Evolutionary conservation across 169 alveolate genomes (phyloP), one percentile per base, ranked within the genome.

Genomic region (Amoebophrya sp.): DNA sequence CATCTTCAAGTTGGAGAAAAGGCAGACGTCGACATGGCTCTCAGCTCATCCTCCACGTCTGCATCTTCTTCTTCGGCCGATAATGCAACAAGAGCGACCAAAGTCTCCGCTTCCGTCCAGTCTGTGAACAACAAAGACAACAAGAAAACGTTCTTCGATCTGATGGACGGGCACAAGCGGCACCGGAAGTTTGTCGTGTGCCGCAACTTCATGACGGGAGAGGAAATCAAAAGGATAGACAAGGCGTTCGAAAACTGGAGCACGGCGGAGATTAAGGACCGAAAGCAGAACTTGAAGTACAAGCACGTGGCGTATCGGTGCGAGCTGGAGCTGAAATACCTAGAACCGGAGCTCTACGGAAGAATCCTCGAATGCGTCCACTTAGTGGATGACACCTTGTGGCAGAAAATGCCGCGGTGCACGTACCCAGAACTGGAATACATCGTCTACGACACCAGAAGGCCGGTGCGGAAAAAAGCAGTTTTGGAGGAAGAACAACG

Each of bases 351-450:
- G 41, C 77, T 89, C 38, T 89, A 89, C 77, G 40, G 39, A 33
- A 23, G 55, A 77, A 25, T 89, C 1, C 7, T 66, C 83, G 83
- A 66, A 25, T 66, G 83, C 32, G 83, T 66, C 83, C 83, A 66
- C 35, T 25, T 66, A 7, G 83, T 66, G 83, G 83, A 66, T 25
- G 83, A 66, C 35, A 25, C 1, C 32, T n/a, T 66, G 29, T 66
- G 83, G 83, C 83, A n/a, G 32, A 66, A 66, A 25, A 66, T 66
- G 83, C 83, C 83, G 7, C 29, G 83, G 10, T 25, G 29, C 35
- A 40, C 91, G 53, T 89, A 89, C n/a, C 91, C 91, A 1, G 91
- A 89, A 77, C 53, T 89, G 83, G 91, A 89, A 77, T 89, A 89
- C 77, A 89, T 89, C 35, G 91, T 89, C 29, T 89, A 89, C n/a